Base-by-base conservation (phyloP, 164 flowering plant genomes). In the Tetracentron sinense region DNA sequence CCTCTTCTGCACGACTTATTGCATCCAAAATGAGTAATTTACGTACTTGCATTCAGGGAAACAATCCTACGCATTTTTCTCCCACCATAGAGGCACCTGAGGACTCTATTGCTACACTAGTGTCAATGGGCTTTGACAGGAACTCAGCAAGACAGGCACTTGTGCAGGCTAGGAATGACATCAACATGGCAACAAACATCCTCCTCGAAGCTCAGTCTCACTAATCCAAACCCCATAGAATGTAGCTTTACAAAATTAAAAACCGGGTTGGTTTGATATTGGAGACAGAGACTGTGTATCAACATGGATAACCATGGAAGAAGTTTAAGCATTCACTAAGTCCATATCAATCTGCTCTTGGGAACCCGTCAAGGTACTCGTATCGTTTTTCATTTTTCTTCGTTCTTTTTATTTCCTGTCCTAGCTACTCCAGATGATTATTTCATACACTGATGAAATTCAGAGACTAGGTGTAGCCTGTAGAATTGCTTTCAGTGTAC, bases 61-160 rank as follows among this genome's bases (percentile, higher is more conserved):
- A 76, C 73, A 76, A 79, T 65, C 85, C 90, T 23, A 69, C 83
- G 60, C 74, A 84, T 0, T 42, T 68, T 25, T 76, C 74, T 48
- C 67, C 84, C 20, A 26, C 78, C 0, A 25, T 62, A 28, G 93
- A 86, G 69, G 95, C 98, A 60, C 68, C 91, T 6, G 97, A 90
- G 71, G 94, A 79, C 53, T 78, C 96, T 64, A 81, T 94, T 58
- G 73, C 92, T 16, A 86, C 80, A n/a, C 80, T 94, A 38, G 88
- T 85, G n/a, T 87, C 98, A 10, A 94, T 94, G 98, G 98, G 98
- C 12, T 94, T 94, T 60, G 97, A 91, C 65, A 65, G 89, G 61
- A 80, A 78, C 69, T 70, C 84, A 12, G 98, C 98, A 12, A 80
- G 97, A 56, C 93, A 94, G 69, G 98, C 98, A 3, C 91, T 94